Base-by-base conservation (phyloP, 306 rosid species). In the Cicer yamashitae region DNA sequence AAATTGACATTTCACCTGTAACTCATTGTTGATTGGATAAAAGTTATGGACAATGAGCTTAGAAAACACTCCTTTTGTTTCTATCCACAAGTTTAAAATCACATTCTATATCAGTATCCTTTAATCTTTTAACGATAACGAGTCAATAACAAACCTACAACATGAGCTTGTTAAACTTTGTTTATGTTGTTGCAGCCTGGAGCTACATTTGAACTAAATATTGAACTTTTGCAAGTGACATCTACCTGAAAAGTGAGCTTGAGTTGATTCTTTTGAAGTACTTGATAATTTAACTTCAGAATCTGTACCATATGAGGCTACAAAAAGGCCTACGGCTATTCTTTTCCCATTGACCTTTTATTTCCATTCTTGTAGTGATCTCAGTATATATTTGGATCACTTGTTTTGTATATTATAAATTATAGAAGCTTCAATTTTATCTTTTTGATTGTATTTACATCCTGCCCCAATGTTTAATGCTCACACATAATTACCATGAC, bases 131-230 rank as follows among this genome's bases (percentile, higher is more conserved):
- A 10, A 34, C 13, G 7, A 25, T 3, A 25, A 25, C 34, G 2
- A 25, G 34, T 17, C 30, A 70, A 40, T 52, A 37, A 63, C 18
- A 47, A 11, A 14, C 39, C 58, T 73, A 46, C 11, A 39, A 39
- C 46, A 13, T 17, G 15, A 12, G 72, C 60, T 85, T 61, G 53
- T 72, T 67, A 22, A 81, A 63, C 58, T 40, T 71, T 70, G 56
- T 78, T 61, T 44, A 48, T 80, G 77, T 48, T 81, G 78, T 82
- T 85, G 87, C 97, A 91, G 98, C 96, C 97, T 82, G 99, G 96
- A 77, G 96, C 96, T 47, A 88, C 96, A 18, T 92, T 92, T 83
- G 88, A 94, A 73, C 85, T 94, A 37, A 94, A 92, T 80, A 54
- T 92, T 70, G 99, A 90, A 87, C 96, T 94, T 82, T 82, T 90